Evolutionary conservation across 169 alveolate species (phyloP), one percentile per base, ranked within the genome.

Genomic region (Eimeria sp.): DNA sequence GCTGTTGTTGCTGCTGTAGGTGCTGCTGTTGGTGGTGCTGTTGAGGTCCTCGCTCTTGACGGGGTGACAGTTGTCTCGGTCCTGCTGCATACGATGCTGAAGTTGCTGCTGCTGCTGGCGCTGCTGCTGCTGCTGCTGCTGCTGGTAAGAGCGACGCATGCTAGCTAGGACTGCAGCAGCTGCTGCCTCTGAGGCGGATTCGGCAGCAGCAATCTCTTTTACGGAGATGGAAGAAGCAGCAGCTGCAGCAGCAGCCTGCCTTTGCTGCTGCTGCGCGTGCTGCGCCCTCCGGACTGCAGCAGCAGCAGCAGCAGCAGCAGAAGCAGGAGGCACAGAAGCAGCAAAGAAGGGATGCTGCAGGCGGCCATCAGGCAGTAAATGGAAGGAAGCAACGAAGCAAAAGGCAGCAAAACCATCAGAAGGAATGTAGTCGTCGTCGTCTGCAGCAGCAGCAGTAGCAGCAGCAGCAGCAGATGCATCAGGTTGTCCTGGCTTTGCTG

Each of bases 351-450:
- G 87, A n/a, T 76, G 87, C 18, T 34, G 54, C 61, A 76, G 54
- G n/a, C 87, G 87, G 58, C 25, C n/a, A 6, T 76, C 87, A 11
- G 61, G 51, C 51, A 76, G 58, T 20, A 43, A 30, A 22, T 76
- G 61, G n/a, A 76, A 34, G n/a, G n/a, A 40, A 13, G 87, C 47
- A 14, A 76, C 45, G 58, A 76, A 76, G 87, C 87, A 76, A 43
- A 76, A 76, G 45, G 87, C 87, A 76, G 87, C 87, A 76, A 76
- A 43, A 11, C 87, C 87, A 27, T 76, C 87, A 30, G 87, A 51
- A 40, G 87, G 87, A 43, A 34, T 43, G 87, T 14, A 76, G 58
- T 43, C 9, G 6, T 76, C 87, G n/a, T 58, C 87, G 9, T 13
- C 72, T 20, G 72, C 72, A 76, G 87, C 87, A 76, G 61, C 40